phyloP scores from a whole-genome alignment of 2,329 filamentous ascomycete species.

The Stachybotrys echinatus region DNA sequence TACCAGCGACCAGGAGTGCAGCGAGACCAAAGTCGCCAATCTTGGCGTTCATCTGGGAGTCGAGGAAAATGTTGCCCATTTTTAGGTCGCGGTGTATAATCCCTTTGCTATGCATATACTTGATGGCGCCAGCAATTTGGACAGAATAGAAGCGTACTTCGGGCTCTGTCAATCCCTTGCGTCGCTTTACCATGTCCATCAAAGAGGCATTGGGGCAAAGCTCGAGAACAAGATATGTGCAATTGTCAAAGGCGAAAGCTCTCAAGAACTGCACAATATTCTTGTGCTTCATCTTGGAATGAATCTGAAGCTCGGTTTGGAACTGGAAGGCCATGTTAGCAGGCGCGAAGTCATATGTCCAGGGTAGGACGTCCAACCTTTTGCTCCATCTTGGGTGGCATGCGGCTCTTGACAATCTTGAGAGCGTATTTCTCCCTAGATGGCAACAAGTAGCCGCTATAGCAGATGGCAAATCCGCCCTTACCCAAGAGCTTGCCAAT shows the following conservation, averaged over 20 bases:
- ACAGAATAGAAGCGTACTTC: conserved; percentile 92
- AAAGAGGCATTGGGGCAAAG: conserved; percentile 93
- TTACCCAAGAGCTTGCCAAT: conserved; percentile 72
- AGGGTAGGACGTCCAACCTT: conserved; percentile 53
- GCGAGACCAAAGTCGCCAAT: conserved; percentile 96
- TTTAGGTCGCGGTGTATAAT: conserved; percentile 97
- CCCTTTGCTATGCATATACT: conserved; percentile 93
- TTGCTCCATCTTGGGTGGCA: conserved; percentile 78
- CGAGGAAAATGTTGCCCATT: conserved; percentile 96
- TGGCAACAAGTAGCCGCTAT: conserved; percentile 63
- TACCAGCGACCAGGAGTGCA: conserved; percentile 83
- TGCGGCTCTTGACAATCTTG: conserved; percentile 79
- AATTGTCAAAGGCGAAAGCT: conserved; percentile 83
- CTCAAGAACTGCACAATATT: conserved; percentile 95
- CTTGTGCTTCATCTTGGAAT: conserved; percentile 93
- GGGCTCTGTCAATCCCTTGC: conserved; percentile 85
- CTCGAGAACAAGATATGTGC: conserved; percentile 91
- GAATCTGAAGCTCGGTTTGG: conserved; percentile 87
- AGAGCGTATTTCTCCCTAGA: conserved; percentile 66
- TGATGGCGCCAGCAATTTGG: conserved; percentile 93
- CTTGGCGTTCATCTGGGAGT: conserved; percentile 93
- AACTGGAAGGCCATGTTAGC: conserved; percentile 39
- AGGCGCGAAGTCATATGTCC: not conserved
- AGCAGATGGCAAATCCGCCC: conserved; percentile 78
- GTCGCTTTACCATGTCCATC: conserved; percentile 94